A percentile compares a stretch with the other conserved stretches of the same genome.
phyloP scores from a whole-genome alignment of 2,329 filamentous ascomycete species.

The Ophiostoma sp. region DNA sequence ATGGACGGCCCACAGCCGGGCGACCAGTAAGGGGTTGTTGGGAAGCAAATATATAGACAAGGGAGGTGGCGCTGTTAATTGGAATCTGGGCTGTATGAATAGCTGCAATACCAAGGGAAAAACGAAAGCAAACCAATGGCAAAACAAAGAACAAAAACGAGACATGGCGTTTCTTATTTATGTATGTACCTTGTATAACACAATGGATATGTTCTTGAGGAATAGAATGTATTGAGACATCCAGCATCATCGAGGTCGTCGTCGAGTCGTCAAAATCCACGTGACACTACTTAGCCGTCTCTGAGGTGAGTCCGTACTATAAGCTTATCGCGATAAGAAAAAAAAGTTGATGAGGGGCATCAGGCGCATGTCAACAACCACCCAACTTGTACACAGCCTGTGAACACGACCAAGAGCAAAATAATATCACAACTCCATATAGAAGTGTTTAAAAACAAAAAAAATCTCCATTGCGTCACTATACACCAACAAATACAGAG shows the following conservation, averaged over 20 bases:
- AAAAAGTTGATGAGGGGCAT: slow-evolving; percentile 15
- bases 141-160: background rate
- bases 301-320: too few species aligned
- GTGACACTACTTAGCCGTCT: background rate
- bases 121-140: background rate
- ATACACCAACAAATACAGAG: background rate
- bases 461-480: too few species aligned
- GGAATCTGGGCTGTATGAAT: slow-evolving; percentile 9
- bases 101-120: background rate
- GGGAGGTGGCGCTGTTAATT: background rate
- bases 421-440: slow-evolving; percentile 35
- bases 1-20: slow-evolving; percentile 56
- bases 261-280: background rate
- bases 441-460: slow-evolving; percentile 27
- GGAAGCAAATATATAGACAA: background rate
- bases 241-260: background rate
- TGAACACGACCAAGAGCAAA: too few species aligned
- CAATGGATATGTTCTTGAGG: background rate
- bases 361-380: slow-evolving; percentile 12
- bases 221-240: background rate
- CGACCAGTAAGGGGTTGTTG: background rate
- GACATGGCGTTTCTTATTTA: background rate
- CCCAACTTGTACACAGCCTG: slow-evolving; percentile 6
- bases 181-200: background rate
- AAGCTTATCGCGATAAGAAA: slow-evolving; percentile 14